Evolutionary conservation across 306 rosid species (phyloP), one percentile per base, ranked within the genome.

Genomic region (Fragaria ananassa): DNA sequence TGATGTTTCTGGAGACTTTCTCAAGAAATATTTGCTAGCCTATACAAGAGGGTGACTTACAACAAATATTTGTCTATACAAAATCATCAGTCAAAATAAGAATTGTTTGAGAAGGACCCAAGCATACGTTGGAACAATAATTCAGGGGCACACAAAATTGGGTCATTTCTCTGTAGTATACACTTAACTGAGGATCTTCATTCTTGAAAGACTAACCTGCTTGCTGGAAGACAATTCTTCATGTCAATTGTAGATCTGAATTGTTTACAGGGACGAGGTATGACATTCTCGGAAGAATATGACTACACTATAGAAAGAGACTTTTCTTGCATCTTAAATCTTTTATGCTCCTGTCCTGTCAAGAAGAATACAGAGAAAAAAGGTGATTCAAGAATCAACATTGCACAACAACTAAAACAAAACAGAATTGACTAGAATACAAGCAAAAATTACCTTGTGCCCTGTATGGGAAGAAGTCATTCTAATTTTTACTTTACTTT

Each of bases 161-260:
- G 37, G 41, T 37, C 41, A 37, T 37, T 37, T 37, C 41, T 37
- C 8, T 42, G 14, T 34, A 19, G 64, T 17, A 50, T 23, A 6
- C 51, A 37, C 25, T 37, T 54, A 54, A n/a, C 39, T 54, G 39
- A 25, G 23, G 2, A 39, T 14, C 39, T 72, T 72, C 76, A 18
- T 4, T 14, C 65, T 51, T 51, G 19, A 2, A 56, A 56, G 66
- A 53, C 45, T 62, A 42, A 74, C 29, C 57, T 14, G 5, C n/a
- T 58, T 74, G 77, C n/a, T 56, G 76, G 54, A 72, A 41, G 53
- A 54, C 67, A 72, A 72, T 42, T 74, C 69, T 74, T 27, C 68
- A 44, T 27, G 68, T 58, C 29, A 2, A 42, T 3, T 18, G 45
- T 58, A 42, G 77, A 74, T 60, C 31, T 2, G 29, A 60, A 74